Percentiles rank a stretch among this genome's conserved stretches.
These are phyloP conservation scores for Metschnikowia lunata DNA, from an alignment of 805 yeast genomes.

Conservation along the genomic window DNA sequence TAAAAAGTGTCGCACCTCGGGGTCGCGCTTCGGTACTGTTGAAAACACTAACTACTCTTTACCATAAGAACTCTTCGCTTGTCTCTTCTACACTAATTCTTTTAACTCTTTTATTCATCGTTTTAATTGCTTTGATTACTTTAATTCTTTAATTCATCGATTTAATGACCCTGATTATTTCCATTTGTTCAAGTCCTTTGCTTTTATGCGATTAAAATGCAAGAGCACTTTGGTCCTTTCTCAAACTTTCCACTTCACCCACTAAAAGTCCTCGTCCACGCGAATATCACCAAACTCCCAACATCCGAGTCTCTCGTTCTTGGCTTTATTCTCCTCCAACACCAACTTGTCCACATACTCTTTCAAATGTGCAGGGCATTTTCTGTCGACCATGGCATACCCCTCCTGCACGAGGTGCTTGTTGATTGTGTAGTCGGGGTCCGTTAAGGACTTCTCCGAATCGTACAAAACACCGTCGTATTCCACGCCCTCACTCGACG, in stretches of 20 bases:
- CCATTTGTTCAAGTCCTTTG: too few relatives aligned
- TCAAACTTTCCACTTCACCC: neutral
- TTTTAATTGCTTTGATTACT: too few relatives aligned
- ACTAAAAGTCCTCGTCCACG: conserved; percentile 42
- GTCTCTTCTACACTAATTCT: too few relatives aligned
- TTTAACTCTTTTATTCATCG: too few relatives aligned
- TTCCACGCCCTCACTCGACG: conserved; percentile 39
- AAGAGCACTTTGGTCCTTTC: too few relatives aligned
- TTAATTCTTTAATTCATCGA: too few relatives aligned
- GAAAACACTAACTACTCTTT: too few relatives aligned
- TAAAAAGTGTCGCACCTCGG: too few relatives aligned
- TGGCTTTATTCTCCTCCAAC: conserved; percentile 47
- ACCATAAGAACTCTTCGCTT: too few relatives aligned
- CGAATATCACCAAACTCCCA: conserved; percentile 77
- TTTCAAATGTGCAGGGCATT: conserved; percentile 27
- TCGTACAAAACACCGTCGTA: conserved; percentile 53
- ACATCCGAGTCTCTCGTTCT: conserved; percentile 51
- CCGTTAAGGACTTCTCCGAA: conserved; percentile 47
- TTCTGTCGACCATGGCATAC: conserved; percentile 50
- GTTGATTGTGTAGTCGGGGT: conserved; percentile 57
- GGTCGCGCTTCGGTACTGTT: too few relatives aligned
- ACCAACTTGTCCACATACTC: conserved; percentile 33
- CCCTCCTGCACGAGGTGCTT: conserved; percentile 56
- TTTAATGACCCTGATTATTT: too few relatives aligned
- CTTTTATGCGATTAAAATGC: too few relatives aligned